Conservation (phyloP, 129 eudicot genomes). For the Centaurea solstitialis region DNA sequence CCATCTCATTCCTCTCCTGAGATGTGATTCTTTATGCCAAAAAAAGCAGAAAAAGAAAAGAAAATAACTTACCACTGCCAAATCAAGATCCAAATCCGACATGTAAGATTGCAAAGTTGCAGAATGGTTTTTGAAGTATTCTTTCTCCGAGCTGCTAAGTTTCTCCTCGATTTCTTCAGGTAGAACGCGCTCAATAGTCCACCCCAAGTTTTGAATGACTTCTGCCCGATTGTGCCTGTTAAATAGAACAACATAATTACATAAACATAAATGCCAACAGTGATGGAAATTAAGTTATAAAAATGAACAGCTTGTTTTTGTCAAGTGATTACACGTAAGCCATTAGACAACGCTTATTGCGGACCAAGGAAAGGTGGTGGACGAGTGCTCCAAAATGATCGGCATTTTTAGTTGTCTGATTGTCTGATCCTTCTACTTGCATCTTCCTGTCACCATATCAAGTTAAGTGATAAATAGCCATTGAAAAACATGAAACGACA, state of each 20-base stretch:
- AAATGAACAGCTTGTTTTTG: not conserved
- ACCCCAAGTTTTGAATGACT: conserved; percentile 66
- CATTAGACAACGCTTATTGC: conserved; percentile 98
- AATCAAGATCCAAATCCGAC: conserved; percentile 72
- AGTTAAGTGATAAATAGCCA: not conserved
- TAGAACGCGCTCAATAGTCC: conserved; percentile 69
- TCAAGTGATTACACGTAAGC: conserved; percentile 71
- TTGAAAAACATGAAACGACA: not conserved
- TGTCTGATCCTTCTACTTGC: conserved; percentile 64
- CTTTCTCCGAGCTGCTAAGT: conserved; percentile 72
- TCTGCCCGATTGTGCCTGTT: conserved; percentile 87
- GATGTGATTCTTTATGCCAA: too few relatives aligned
- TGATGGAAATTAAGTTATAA: not conserved
- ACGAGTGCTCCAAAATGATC: conserved; percentile 89
- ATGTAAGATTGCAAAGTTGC: conserved; percentile 67
- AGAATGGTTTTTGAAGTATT: conserved; percentile 69
- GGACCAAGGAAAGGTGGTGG: conserved; percentile 88
- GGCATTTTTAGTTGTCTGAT: conserved; percentile 59
- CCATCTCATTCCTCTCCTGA: too few relatives aligned
- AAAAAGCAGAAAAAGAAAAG: not conserved
- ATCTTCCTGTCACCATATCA: conserved; percentile 42
- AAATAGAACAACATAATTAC: conserved; percentile 6
- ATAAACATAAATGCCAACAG: not conserved
- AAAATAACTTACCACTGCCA: conserved; percentile 57
- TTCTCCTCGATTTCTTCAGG: conserved; percentile 80